Conservation (phyloP, 2,329 filamentous ascomycete species). For the Aureobasidium pullulans region DNA sequence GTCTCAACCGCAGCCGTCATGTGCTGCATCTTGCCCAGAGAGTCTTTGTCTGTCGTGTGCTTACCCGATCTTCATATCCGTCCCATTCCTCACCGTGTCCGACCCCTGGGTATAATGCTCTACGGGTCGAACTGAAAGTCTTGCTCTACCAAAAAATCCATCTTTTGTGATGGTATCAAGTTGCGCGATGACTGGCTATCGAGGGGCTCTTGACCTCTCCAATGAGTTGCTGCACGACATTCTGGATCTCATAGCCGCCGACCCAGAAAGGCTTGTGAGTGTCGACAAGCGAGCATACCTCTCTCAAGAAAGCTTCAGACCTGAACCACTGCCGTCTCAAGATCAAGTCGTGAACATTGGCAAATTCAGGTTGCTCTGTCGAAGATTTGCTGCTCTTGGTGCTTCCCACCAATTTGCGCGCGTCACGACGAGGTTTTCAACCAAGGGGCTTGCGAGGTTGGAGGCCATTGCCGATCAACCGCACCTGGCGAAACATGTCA, state of each 20-base stretch:
- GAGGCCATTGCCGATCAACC: constrained; percentile 42
- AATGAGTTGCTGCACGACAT: constrained; percentile 46
- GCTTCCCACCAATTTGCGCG: constrained; percentile 45
- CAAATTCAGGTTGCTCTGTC: constrained; percentile 42
- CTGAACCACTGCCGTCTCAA: constrained; percentile 33
- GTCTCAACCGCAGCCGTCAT: constrained; percentile 6
- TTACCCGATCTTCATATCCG: not conserved
- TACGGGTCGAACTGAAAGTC: not conserved
- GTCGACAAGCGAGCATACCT: constrained; percentile 45
- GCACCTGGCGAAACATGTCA: constrained; percentile 47
- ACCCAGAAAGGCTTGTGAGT: constrained; percentile 43
- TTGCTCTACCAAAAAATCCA: not conserved
- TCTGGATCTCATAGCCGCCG: constrained; percentile 45
- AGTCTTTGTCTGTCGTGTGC: constrained; percentile 7
- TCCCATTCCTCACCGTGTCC: not conserved
- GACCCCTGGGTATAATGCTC: not conserved
- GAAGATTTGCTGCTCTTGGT: constrained; percentile 43
- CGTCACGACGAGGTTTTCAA: constrained; percentile 45
- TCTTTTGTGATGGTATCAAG: not conserved
- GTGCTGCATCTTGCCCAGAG: constrained; percentile 2
- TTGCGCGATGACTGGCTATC: not conserved
- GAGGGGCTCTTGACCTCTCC: constrained; percentile 32
- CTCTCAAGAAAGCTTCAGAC: constrained; percentile 46
- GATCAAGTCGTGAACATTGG: constrained; percentile 39
- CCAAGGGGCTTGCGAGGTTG: constrained; percentile 42